Conservation (phyloP, 257 asterid genomes). For the Solanum virginianum region DNA sequence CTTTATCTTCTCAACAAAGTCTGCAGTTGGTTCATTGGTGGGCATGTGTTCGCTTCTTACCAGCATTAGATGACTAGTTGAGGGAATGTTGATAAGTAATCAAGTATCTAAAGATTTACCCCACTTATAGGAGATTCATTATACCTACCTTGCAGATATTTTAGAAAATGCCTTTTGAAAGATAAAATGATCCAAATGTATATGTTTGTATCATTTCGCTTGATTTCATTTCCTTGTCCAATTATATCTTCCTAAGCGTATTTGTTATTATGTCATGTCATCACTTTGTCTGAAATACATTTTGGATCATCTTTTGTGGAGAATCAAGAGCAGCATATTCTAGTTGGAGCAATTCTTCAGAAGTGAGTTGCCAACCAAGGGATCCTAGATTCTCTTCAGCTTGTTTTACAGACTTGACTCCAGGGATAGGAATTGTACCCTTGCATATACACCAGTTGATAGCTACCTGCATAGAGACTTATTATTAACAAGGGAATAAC, state of each 20-base stretch:
- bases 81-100: background rate
- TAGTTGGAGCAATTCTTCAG: slow-evolving; percentile 53
- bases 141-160: background rate
- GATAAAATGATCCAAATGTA: background rate
- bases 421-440: slow-evolving; percentile 85
- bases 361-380: slow-evolving; percentile 80
- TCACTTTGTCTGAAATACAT: slow-evolving; percentile 69
- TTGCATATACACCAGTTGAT: slow-evolving; percentile 91
- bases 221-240: background rate
- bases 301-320: slow-evolving; percentile 72
- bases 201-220: background rate
- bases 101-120: background rate
- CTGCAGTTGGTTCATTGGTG: background rate
- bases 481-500: background rate
- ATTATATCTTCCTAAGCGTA: background rate
- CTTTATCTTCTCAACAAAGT: background rate
- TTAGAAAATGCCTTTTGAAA: background rate
- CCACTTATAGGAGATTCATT: background rate
- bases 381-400: slow-evolving; percentile 80
- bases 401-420: slow-evolving; percentile 69
- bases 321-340: slow-evolving; percentile 66
- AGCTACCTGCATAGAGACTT: slow-evolving; percentile 41
- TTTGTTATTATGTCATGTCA: background rate
- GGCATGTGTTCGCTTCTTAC: background rate
- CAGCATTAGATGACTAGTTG: background rate